Conservation (phyloP, 164 flowering plant genomes). For the Chimonanthus salicifolius region DNA sequence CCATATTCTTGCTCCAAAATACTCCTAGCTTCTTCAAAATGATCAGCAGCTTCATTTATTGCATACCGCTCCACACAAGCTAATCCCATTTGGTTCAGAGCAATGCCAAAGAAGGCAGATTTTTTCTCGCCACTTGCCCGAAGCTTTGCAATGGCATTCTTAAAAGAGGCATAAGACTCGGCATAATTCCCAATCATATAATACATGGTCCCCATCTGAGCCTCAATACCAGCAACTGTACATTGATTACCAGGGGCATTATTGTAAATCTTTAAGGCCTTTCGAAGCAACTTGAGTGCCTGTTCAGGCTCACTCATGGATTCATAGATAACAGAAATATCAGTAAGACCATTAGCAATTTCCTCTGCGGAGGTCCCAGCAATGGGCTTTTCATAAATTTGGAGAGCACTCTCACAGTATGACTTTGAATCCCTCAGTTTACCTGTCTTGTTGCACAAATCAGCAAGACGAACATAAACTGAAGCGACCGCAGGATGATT, state of each 20-base stretch:
- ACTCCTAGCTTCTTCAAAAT: constrained; percentile 84
- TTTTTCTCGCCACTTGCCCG: constrained; percentile 87
- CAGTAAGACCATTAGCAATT: constrained; percentile 81
- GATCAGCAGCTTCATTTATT: constrained; percentile 72
- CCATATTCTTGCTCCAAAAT: constrained; percentile 81
- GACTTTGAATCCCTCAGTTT: constrained; percentile 71
- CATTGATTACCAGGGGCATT: constrained; percentile 88
- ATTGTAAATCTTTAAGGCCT: constrained; percentile 63
- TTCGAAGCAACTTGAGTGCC: constrained; percentile 72
- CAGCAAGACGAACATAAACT: constrained; percentile 85
- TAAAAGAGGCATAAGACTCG: constrained; percentile 63
- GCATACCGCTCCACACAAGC: constrained; percentile 76
- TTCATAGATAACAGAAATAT: constrained; percentile 87
- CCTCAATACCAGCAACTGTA: constrained; percentile 86
- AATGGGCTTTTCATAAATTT: constrained; percentile 70
- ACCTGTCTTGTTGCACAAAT: constrained; percentile 76
- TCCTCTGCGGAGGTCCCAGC: constrained; percentile 79
- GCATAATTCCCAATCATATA: constrained; percentile 73
- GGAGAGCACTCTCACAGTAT: constrained; percentile 85
- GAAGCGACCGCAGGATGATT: constrained; percentile 83
- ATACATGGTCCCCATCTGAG: constrained; percentile 90
- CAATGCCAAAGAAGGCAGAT: constrained; percentile 86
- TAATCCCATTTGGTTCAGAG: constrained; percentile 93
- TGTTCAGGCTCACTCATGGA: constrained; percentile 81
- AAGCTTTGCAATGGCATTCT: constrained; percentile 60